phyloP scores from a whole-genome alignment of 1,139 yeast species.

The Lodderomyces parapsilosis region DNA sequence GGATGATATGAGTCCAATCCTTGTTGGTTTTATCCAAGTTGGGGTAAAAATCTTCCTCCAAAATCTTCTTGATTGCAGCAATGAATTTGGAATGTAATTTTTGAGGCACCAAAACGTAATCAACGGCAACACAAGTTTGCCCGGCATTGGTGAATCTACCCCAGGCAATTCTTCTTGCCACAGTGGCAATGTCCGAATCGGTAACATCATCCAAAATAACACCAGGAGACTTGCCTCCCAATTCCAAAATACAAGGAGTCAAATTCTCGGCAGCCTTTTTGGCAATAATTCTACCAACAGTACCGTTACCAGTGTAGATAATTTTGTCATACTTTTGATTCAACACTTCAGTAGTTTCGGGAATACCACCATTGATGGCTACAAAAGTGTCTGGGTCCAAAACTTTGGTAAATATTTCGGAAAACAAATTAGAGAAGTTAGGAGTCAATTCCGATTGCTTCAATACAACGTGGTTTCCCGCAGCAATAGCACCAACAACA shows the following conservation, averaged over 20 bases:
- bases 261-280: slow-evolving; percentile 79
- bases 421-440: slow-evolving; percentile 53
- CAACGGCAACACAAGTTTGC: slow-evolving; percentile 89
- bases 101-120: slow-evolving; percentile 69
- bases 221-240: slow-evolving; percentile 94
- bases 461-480: slow-evolving; percentile 79
- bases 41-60: slow-evolving; percentile 45
- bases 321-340: slow-evolving; percentile 76
- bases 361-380: slow-evolving; percentile 71
- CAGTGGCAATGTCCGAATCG: slow-evolving; percentile 44
- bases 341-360: slow-evolving; percentile 67
- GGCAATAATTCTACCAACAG: slow-evolving; percentile 77
- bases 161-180: slow-evolving; percentile 74
- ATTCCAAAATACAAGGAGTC: slow-evolving; percentile 79
- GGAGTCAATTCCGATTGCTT: slow-evolving; percentile 83
- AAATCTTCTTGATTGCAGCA: slow-evolving; percentile 38
- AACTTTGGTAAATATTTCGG: slow-evolving; percentile 53
- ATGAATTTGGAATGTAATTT: slow-evolving; percentile 55
- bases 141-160: slow-evolving; percentile 83
- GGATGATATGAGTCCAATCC: slow-evolving; percentile 62
- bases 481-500: slow-evolving; percentile 78
- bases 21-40: slow-evolving; percentile 28
- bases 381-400: slow-evolving; percentile 57
- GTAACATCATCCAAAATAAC: slow-evolving; percentile 56
- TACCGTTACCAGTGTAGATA: slow-evolving; percentile 79